A percentile compares a stretch with the other conserved stretches of the same genome.
Evolutionary conservation across 1,284 basidiomycete species (phyloP).

Genomic region (Singerocomus inundabilis): DNA sequence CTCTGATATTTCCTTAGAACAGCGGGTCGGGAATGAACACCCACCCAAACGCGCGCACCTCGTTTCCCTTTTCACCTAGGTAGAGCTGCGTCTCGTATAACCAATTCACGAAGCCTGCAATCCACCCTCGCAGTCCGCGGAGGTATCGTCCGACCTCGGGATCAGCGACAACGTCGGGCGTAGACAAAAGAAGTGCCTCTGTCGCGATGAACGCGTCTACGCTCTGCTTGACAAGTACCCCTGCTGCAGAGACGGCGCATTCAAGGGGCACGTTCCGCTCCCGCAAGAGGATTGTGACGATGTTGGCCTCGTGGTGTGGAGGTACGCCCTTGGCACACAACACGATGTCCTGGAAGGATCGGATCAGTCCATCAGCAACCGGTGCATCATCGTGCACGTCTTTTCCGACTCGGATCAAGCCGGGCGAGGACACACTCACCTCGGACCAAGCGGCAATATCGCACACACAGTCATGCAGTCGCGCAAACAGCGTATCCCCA

Average conservation of each 20-base stretch:
- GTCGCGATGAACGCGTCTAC: slow-evolving; percentile 29
- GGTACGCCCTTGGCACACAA: slow-evolving; percentile 28
- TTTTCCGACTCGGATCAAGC: neutral
- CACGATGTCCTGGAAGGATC: slow-evolving; percentile 25
- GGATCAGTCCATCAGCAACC: slow-evolving; percentile 1
- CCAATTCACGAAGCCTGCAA: slow-evolving; percentile 57
- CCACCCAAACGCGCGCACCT: slow-evolving; percentile 63
- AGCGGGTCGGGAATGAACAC: slow-evolving; percentile 43
- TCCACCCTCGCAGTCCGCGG: slow-evolving; percentile 49
- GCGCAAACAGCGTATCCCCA: slow-evolving; percentile 22
- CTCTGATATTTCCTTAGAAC: too few species aligned
- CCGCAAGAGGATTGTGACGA: slow-evolving; percentile 28
- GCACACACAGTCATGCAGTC: slow-evolving; percentile 26
- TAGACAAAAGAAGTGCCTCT: slow-evolving; percentile 21
- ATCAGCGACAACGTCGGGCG: slow-evolving; percentile 12
- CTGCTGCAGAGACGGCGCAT: slow-evolving; percentile 23
- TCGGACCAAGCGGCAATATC: slow-evolving; percentile 32
- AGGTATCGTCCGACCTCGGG: slow-evolving; percentile 41
- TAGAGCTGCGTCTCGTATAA: slow-evolving; percentile 57
- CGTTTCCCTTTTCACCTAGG: slow-evolving; percentile 53
- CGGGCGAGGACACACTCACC: slow-evolving; percentile 22
- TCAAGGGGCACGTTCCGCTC: slow-evolving; percentile 28
- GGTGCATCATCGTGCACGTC: too few species aligned
- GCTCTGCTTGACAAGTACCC: slow-evolving; percentile 27
- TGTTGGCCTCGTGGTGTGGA: slow-evolving; percentile 10